Evolutionary conservation across 1,284 basidiomycete genomes (phyloP), one percentile per base, ranked within the genome.

Genomic region (Retiboletus flavoniger): DNA sequence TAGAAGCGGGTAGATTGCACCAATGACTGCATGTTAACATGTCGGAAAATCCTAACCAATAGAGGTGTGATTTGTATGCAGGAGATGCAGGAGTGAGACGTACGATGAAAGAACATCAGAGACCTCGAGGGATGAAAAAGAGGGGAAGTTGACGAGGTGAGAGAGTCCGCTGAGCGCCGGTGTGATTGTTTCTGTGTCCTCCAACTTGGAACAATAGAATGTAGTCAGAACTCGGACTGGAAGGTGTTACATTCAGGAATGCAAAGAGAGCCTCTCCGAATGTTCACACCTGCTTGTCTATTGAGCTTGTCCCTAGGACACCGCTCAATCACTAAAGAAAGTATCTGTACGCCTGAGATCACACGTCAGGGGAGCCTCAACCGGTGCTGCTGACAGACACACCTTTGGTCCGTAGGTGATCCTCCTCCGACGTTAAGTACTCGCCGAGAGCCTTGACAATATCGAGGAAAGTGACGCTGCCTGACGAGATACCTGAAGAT

Each of bases 401-500:
- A 87, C 95, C 96, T 76, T 93, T 93, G 6, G 84, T 81, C 38
- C 95, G 80, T 14, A 87, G 71, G 3, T 80, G 77, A 60, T 90
- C 91, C 51, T 95, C 90, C 60, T 95, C 91, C 2, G 90, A 86
- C 0, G 91, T 95, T 28, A 99, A 78, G 64, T 89, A 93, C 61
- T 91, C 87, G 32, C 92, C 93, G 0, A 97, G 79, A 19, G 85
- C 84, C 64, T 91, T 92, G 14, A 98, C 93, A n/a, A 98, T 74
- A 54, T 87, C 80, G 3, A 97, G 76, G 7, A 98, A 75, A n/a
- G 83, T 80, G 26, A 81, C 72, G 16, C 75, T 69, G 29, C 84
- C 84, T 54, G 72, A 74, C 21, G 82, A 80, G 60, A 95, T 81
- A 63, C 84, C 93, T 94, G 71, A 44, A 19, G 55, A 57, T 56